A percentile compares a stretch with the other conserved stretches of the same genome.
These are phyloP conservation scores for Pyrus communis DNA, from an alignment of 306 rosid species.

Conservation along the genomic window DNA sequence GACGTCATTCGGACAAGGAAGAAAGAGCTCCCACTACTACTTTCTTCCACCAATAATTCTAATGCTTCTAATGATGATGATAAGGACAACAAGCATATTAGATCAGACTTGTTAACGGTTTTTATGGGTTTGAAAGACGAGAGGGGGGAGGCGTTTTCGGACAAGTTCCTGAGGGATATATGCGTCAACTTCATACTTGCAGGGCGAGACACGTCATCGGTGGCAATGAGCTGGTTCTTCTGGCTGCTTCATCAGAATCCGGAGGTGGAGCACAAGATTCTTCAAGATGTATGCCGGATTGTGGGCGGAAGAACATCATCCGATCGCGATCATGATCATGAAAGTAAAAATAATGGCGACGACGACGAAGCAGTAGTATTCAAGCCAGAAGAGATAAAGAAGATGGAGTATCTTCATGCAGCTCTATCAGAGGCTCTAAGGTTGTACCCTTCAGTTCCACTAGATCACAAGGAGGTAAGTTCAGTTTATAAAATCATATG, in stretches of 20 bases:
- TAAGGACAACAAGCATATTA: constrained; percentile 4
- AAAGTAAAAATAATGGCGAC: not conserved
- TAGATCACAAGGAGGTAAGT: constrained; percentile 93
- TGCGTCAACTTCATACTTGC: constrained; percentile 91
- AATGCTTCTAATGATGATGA: not conserved
- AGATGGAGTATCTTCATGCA: constrained; percentile 93
- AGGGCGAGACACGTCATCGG: constrained; percentile 95
- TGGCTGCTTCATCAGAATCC: constrained; percentile 68
- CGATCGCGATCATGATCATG: constrained; percentile 3
- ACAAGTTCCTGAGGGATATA: constrained; percentile 81
- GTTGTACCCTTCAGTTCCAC: constrained; percentile 86
- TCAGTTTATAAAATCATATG: not conserved
- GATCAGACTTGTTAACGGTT: constrained; percentile 59
- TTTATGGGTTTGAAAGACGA: constrained; percentile 74
- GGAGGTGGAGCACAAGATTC: constrained; percentile 49
- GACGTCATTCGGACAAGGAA: constrained; percentile 66
- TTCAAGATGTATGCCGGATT: constrained; percentile 49
- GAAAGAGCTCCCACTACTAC: constrained; percentile 33
- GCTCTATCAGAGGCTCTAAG: constrained; percentile 82
- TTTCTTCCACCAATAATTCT: not conserved
- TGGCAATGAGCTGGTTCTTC: constrained; percentile 94
- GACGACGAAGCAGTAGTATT: constrained; percentile 14
- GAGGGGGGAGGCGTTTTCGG: constrained; percentile 48
- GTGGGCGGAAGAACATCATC: constrained; percentile 36
- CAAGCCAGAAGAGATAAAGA: constrained; percentile 67